Evolutionary conservation across 768 basidiomycete genomes (phyloP), one percentile per base, ranked within the genome.

Genomic region (Thelephora ganbajun): DNA sequence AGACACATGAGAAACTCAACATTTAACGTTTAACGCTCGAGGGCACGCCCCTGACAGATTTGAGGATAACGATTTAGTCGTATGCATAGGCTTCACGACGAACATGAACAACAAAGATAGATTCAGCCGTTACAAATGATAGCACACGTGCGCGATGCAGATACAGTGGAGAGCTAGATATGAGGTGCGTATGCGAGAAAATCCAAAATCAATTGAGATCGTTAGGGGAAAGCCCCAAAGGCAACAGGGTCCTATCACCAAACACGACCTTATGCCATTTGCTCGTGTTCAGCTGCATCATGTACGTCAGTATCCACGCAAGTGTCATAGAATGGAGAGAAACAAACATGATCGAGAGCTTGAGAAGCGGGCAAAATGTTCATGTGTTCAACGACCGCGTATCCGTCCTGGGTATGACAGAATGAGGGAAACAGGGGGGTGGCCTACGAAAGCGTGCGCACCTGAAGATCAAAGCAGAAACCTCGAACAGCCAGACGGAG

Each of bases 401-500:
- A 72, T 69, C 69, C 68, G 42, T 51, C 34, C 51, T 41, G n/a
- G 33, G 11, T n/a, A 26, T 30, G 37, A 33, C 33, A 43, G n/a
- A n/a, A 2, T 46, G 33, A 41, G 23, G 42, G 39, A 43, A n/a
- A 43, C 23, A 47, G 44, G 43, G 44, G 3, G 14, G 16, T 33
- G 43, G 35, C 11, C 33, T 44, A 19, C 35, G 43, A 26, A 43
- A 41, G 43, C 64, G 14, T 5, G 43, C 77, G 52, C 48, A 83
- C 87, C 57, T 84, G 45, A 47, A 63, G 62, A 19, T 61, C 59
- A 56, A 85, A 83, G 49, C 88, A 79, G 16, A 90, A 62, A 57
- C 77, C 75, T 30, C 88, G 80, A 55, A 86, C 73, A 44, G 73
- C 73, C 42, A 79, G 58, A 34, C 74, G 68, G 43, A 90, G 69